These are phyloP conservation scores for Cyclotella atomus DNA, from an alignment of 108 stramenopile genomes.

Conservation along the genomic window DNA sequence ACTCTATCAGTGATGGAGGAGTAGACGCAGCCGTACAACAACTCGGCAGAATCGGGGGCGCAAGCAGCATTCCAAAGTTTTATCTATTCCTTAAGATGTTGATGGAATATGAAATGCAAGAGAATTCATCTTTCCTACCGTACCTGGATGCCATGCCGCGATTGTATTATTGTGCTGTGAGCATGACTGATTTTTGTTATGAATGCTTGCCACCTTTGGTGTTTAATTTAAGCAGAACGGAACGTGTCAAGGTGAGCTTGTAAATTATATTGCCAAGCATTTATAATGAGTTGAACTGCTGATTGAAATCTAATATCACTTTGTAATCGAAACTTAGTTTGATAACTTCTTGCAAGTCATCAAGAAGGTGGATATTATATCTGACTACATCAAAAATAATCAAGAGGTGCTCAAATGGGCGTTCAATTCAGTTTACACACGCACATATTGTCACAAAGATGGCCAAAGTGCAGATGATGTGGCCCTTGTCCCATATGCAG, in stretches of 20 bases:
- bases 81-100: constrained; percentile 60
- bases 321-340: too few relatives aligned
- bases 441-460: constrained; percentile 38
- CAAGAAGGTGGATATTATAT: constrained; percentile 47
- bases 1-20: constrained; percentile 20
- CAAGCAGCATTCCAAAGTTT: constrained; percentile 40
- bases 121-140: constrained; percentile 47
- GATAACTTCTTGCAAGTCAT: constrained; percentile 41
- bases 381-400: constrained; percentile 30
- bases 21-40: constrained; percentile 30
- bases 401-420: constrained; percentile 44
- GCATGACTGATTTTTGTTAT: constrained; percentile 57
- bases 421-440: constrained; percentile 47
- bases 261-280: constrained; percentile 15
- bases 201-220: constrained; percentile 56
- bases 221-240: constrained; percentile 20
- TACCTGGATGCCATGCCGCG: constrained; percentile 63
- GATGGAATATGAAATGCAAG: constrained; percentile 56
- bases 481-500: constrained; percentile 41
- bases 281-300: too few relatives aligned
- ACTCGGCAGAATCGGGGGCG: constrained; percentile 27
- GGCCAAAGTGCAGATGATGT: constrained; percentile 36
- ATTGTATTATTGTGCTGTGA: constrained; percentile 53
- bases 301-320: too few relatives aligned
- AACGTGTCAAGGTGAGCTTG: constrained; percentile 25